Evolutionary conservation across 495 filamentous ascomycete species (phyloP).

Genomic region (Neurospora sp.): DNA sequence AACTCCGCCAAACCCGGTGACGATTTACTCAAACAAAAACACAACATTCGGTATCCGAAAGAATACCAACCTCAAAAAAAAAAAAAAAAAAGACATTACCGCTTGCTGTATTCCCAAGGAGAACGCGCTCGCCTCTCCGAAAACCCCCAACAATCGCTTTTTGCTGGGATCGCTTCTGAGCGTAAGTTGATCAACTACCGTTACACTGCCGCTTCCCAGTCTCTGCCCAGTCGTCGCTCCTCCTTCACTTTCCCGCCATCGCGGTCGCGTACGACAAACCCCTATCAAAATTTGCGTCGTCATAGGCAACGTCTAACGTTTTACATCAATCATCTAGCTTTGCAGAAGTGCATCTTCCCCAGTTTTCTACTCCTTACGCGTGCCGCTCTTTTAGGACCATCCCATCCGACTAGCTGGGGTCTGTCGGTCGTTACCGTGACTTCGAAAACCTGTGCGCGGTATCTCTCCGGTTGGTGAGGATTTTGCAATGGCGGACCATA

Average conservation of each 20-base stretch:
- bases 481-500: constrained; percentile 80
- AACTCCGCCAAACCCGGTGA: constrained; percentile 15
- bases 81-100: neutral
- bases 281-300: neutral
- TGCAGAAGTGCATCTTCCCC: constrained; percentile 23
- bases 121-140: neutral
- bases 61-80: constrained; percentile 2
- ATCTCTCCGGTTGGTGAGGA: constrained; percentile 36
- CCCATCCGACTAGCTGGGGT: constrained; percentile 12
- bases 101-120: constrained; percentile 1
- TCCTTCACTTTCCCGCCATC: neutral
- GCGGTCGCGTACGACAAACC: neutral
- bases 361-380: constrained; percentile 9
- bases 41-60: constrained; percentile 11
- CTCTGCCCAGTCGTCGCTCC: neutral
- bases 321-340: neutral
- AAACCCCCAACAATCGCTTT: constrained; percentile 9
- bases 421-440: constrained; percentile 22
- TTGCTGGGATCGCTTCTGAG: constrained; percentile 26
- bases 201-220: neutral
- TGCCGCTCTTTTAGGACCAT: constrained; percentile 1
- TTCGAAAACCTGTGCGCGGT: constrained; percentile 19
- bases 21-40: constrained; percentile 14
- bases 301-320: neutral
- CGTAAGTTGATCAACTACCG: constrained; percentile 8